Base-by-base conservation (phyloP, 2,329 filamentous ascomycete genomes). In the Pyricularia sp. region DNA sequence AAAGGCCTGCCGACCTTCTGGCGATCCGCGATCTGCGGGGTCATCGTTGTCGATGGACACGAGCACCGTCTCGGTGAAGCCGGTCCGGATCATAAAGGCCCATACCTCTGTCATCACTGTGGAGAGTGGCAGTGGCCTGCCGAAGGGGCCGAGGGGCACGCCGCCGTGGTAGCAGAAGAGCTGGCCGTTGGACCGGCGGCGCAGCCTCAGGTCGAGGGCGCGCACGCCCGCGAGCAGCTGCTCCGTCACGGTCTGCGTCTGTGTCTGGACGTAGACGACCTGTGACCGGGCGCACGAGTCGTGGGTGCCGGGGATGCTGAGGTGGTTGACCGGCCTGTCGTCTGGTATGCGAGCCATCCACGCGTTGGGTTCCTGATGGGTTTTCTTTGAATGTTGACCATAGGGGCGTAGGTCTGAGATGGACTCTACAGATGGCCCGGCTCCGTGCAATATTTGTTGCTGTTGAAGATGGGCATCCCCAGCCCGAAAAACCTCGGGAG, bases 301-400 rank as follows among this genome's bases (percentile, higher is more conserved):
- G 79, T 92, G 90, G 0, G 90, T 92, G 69, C 90, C 90, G 0
- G 90, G 90, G 65, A 92, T 89, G 6, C 88, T 90, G 30, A 92
- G 80, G 0, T 84, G 83, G 6, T 88, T 89, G 5, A 92, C 76
- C 1, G 86, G 82, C 0, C 83, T 84, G 30, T 81, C 79, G 72
- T 90, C 85, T 11, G 82, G 80, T 25, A 92, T 78, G 31, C 83
- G 77, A 28, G 79, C 77, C 89, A 92, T 92, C 90, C 90, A 91
- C 28, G 80, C 17, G 55, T 25, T 68, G 50, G 55, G 66, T 11
- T 28, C 28, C 50, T 14, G 4, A 7, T 17, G 6, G 66, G 30
- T 68, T 28, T 33, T 25, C 6, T 6, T n/a, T n/a, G 11, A 20
- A 7, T n/a, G 17, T 20, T 55, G 20, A 28, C 50, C 9, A 26